Percentiles rank a stretch among this genome's conserved stretches.
Conservation (phyloP, 305 asterid species). For the Caryopteris hybrid region DNA sequence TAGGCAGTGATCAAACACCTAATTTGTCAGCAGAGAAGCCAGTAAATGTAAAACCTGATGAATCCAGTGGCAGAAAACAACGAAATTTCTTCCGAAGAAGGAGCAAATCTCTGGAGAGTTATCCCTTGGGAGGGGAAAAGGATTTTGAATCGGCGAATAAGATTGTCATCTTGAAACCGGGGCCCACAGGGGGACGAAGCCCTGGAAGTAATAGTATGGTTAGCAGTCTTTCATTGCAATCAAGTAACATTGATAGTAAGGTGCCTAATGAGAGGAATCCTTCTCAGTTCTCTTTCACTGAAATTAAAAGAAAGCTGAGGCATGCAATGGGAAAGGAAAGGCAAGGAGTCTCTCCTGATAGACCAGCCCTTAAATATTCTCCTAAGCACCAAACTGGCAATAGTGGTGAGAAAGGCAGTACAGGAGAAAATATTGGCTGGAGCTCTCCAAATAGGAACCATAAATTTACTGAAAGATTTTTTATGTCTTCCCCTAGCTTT, state of each 20-base stretch:
- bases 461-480: conserved; percentile 69
- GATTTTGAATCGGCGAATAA: conserved; percentile 48
- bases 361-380: conserved; percentile 18
- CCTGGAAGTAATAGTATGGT: conserved; percentile 25
- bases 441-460: conserved; percentile 95
- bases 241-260: conserved; percentile 25
- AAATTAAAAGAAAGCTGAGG: conserved; percentile 77
- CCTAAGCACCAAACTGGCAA: conserved; percentile 38
- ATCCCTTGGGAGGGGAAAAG: conserved; percentile 40
- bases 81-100: conserved; percentile 66
- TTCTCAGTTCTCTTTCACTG: conserved; percentile 75
- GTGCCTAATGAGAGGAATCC: conserved; percentile 38
- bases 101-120: conserved; percentile 69
- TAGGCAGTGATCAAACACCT: conserved; percentile 30
- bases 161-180: conserved; percentile 73
- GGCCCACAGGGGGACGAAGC: conserved; percentile 41
- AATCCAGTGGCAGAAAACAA: conserved; percentile 41
- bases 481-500: conserved; percentile 40
- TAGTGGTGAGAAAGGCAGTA: conserved; percentile 39
- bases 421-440: conserved; percentile 66
- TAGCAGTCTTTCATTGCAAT: conserved; percentile 31
- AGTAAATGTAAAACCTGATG: conserved; percentile 39
- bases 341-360: conserved; percentile 35
- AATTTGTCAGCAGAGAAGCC: conserved; percentile 33
- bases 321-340: conserved; percentile 86